Evolutionary conservation across 2,329 filamentous ascomycete species (phyloP), one percentile per base, ranked within the genome.

Genomic region (Aureobasidium sp.): DNA sequence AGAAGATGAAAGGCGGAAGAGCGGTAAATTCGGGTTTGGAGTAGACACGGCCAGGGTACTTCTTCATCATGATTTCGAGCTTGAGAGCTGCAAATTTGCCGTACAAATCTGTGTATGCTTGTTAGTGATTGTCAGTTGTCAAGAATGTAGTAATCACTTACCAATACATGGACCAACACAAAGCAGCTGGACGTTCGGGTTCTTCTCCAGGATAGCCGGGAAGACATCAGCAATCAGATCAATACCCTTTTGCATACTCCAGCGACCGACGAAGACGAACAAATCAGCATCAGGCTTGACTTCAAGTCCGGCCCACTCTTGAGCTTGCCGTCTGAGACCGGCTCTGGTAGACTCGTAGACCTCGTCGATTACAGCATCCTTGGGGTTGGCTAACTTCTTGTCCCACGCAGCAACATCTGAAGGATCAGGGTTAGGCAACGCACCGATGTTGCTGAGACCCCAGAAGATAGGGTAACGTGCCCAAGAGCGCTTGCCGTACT

Each of bases 391-490:
- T 31, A 80, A 70, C 62, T 81, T 75, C 67, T 79, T 79, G 65
- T 80, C 77, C 82, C 82, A 85, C 61, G 81, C 81, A 6, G 78
- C 83, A 21, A 82, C 83, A 69, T 87, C 84, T 1, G 81, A 82
- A 4, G 84, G 84, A 69, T 87, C 84, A 0, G 84, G 84, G 65
- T 87, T 87, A 1, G 84, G 84, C 35, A 87, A 73, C 57, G 82
- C 79, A 19, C 84, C 84, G 58, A 87, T 81, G 68, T 80, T 81
- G 65, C 81, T 80, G 59, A 86, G 70, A 60, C 83, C 82, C 85
- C 85, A 87, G 73, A 88, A 86, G 62, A 87, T 87, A 2, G 84
- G 84, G 68, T 87, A 87, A 46, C 84, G 78, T 50, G 84, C 83
- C 68, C 82, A 84, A 2, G 83, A 84, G 19, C 84, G 81, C 67